Percentiles rank a stretch among this genome's conserved stretches.
These are phyloP conservation scores for Xylaria sp. DNA, from an alignment of 2,329 filamentous ascomycete species.

Conservation along the genomic window DNA sequence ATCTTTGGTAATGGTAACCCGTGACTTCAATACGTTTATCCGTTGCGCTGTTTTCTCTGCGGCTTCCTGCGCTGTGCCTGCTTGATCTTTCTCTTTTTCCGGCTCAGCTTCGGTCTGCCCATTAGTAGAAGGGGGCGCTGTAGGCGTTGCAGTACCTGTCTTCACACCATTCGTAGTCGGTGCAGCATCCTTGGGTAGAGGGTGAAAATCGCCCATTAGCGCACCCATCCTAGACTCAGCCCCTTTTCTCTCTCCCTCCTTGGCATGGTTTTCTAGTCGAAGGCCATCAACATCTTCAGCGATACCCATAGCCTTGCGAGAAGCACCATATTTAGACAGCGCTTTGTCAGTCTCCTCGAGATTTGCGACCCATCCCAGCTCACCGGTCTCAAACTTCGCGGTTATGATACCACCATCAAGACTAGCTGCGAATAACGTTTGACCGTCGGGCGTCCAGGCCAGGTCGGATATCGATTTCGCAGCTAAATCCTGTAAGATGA, in stretches of 20 bases:
- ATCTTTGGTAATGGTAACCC: conserved; percentile 94
- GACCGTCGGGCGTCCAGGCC: conserved; percentile 92
- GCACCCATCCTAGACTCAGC: conserved; percentile 97
- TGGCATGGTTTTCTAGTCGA: conserved; percentile 88
- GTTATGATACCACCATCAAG: conserved; percentile 89
- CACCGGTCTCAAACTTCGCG: conserved; percentile 83
- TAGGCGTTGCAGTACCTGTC: conserved; percentile 50
- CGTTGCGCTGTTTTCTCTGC: conserved; percentile 64
- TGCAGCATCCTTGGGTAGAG: conserved; percentile 61
- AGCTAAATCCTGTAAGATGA: conserved; percentile 88
- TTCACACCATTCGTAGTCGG: conserved; percentile 65
- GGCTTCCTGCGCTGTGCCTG: conserved; percentile 55
- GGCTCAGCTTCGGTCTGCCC: conserved; percentile 43
- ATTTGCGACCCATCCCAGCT: conserved; percentile 88
- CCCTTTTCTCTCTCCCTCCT: conserved; percentile 86
- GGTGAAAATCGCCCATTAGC: conserved; percentile 87
- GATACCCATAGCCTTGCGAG: conserved; percentile 87
- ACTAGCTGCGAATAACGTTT: conserved; percentile 84
- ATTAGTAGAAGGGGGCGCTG: conserved; percentile 50
- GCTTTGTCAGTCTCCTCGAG: conserved; percentile 92
- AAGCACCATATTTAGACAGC: conserved; percentile 90
- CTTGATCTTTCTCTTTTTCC: conserved; percentile 48
- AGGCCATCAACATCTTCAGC: conserved; percentile 92
- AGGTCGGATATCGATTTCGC: conserved; percentile 94
- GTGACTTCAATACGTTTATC: conserved; percentile 77